Base-by-base conservation (phyloP, 768 basidiomycete genomes). In the Tylopilus rubrobrunneus region DNA sequence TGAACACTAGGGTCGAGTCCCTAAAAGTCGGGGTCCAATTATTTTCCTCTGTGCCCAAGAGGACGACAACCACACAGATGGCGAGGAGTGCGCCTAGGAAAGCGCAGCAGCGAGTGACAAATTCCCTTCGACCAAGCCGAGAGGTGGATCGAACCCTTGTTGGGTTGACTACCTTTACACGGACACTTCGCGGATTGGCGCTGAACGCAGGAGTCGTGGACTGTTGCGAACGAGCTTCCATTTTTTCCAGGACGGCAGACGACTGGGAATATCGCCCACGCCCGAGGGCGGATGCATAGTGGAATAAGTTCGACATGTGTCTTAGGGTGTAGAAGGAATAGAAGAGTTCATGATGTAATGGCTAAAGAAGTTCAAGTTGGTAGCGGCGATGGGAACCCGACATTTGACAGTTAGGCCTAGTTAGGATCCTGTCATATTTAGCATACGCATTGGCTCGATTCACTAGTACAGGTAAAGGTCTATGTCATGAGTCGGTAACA, bases 401-500 rank as follows among this genome's bases (percentile, higher is more conserved):
- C 19, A 19, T 19, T 19, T 19, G 19, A 19, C 19, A 19, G 19
- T 19, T 19, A 19, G 19, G 19, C 19, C 19, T 19, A 19, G 15
- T 12, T 23, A 23, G 21, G 17, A 41, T 21, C 21, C 40, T 11
- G 21, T n/a, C 39, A 40, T 42, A 23, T 17, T 21, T 41, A 15
- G 41, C 15, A 34, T 34, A 21, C 27, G 8, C 29, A 23, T 48
- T 28, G 5, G 37, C 48, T 45, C 37, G n/a, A 33, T 56, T 54
- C 27, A 42, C 51, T 45, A 34, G 28, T 54, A 36, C 41, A 49
- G 28, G 39, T 39, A 34, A 4, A 57, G 28, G 44, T 61, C 58
- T 60, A 53, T 40, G 17, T 44, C 40, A 34, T 34, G 34, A 31
- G 23, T 51, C 42, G 28, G 31, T 42, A 40, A 25, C 25, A 46